Evolutionary conservation across 73 alveolate genomes (phyloP).

Genomic region (Stentor roeselii): DNA sequence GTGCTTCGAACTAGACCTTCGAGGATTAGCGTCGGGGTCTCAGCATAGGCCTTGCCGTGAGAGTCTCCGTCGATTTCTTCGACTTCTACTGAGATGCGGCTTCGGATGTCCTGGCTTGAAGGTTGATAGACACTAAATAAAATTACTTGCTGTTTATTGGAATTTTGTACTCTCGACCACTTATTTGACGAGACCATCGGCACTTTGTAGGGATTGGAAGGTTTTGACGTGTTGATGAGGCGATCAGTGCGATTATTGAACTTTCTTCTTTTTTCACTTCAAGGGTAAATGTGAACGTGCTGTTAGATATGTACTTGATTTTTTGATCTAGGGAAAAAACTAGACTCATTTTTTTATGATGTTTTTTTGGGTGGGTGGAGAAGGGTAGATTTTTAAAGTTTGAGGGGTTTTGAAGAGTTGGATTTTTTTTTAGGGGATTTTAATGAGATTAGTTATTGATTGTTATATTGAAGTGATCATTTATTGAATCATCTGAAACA

Average conservation of each 20-base stretch:
- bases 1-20: not conserved
- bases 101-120: not conserved
- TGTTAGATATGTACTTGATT: not conserved
- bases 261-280: not conserved
- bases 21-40: not conserved
- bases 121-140: constrained; percentile 1
- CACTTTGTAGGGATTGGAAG: not conserved
- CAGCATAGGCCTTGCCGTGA: not conserved
- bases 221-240: not conserved
- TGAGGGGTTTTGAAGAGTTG: too few species aligned
- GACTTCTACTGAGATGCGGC: not conserved
- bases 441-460: too few species aligned
- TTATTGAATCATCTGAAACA: too few species aligned
- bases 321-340: not conserved
- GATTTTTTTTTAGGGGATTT: too few species aligned
- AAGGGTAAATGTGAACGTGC: not conserved
- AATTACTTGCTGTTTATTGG: not conserved
- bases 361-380: too few species aligned
- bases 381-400: too few species aligned
- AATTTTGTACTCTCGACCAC: not conserved
- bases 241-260: not conserved
- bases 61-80: not conserved
- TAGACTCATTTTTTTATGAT: too few species aligned
- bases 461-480: too few species aligned
- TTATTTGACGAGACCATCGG: not conserved